These are phyloP conservation scores for Entomortierella chlamydospora DNA, from an alignment of 192 early-diverging fungal genomes.

Conservation along the genomic window DNA sequence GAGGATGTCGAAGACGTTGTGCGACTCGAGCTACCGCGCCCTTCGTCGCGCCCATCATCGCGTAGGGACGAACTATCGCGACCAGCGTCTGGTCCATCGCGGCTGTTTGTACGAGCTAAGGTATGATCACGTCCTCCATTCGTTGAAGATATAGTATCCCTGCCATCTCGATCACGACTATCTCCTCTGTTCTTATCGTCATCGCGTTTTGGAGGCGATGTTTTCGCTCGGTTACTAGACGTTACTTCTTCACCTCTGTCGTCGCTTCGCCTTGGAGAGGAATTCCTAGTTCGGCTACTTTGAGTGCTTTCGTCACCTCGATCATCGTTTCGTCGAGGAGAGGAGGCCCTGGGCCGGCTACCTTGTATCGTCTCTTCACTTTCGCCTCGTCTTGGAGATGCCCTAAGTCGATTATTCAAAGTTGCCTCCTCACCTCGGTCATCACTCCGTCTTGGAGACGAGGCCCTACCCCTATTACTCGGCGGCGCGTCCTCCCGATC, in stretches of 20 bases:
- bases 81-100: constrained; percentile 1
- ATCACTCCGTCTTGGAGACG: constrained; percentile 18
- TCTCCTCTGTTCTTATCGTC: constrained; percentile 8
- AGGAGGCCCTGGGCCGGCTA: constrained; percentile 9
- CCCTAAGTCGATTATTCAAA: not conserved
- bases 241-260: not conserved
- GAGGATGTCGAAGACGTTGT: not conserved
- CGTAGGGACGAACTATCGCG: not conserved
- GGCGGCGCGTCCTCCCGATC: constrained; percentile 15
- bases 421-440: constrained; percentile 1
- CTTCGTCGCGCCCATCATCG: not conserved
- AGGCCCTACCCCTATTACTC: constrained; percentile 10
- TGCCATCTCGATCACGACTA: constrained; percentile 7
- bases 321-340: constrained; percentile 18
- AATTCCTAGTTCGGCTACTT: not conserved
- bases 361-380: constrained; percentile 3
- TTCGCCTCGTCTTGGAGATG: constrained; percentile 5
- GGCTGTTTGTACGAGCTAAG: not conserved
- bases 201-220: not conserved
- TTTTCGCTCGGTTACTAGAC: not conserved
- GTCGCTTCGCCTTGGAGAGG: constrained; percentile 3
- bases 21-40: not conserved
- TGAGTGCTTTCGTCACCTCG: constrained; percentile 3
- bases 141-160: not conserved
- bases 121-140: not conserved